A percentile compares a stretch with the other conserved stretches of the same genome.
Evolutionary conservation across 1,284 basidiomycete species (phyloP).

Genomic region (Austroboletus niveus): DNA sequence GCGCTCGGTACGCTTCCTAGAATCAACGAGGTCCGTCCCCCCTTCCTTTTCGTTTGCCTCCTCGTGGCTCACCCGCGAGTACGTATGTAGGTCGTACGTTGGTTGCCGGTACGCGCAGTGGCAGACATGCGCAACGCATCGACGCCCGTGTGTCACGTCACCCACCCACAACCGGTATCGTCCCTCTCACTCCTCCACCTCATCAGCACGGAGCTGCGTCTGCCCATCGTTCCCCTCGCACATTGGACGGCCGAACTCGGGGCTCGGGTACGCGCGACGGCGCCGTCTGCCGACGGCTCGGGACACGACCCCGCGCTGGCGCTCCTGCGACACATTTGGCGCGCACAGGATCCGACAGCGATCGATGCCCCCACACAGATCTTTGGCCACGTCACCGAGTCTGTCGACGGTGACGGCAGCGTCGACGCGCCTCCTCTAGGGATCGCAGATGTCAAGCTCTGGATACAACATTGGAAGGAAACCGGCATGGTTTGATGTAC

Average conservation of each 20-base stretch:
- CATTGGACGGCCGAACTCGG: conserved; percentile 19
- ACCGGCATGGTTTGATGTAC: conserved; percentile 1
- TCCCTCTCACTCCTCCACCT: conserved; percentile 11
- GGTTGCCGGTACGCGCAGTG: conserved; percentile 21
- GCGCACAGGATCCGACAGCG: background rate
- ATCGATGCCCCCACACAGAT: background rate
- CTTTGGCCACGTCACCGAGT: conserved; percentile 4
- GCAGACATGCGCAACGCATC: conserved; percentile 12
- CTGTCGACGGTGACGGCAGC: conserved; percentile 4
- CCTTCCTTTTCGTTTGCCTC: background rate
- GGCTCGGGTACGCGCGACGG: conserved; percentile 1
- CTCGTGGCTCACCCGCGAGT: background rate
- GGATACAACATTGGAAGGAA: conserved; percentile 15
- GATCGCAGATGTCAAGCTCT: conserved; percentile 6
- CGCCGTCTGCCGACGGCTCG: background rate
- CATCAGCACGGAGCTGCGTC: conserved; percentile 8
- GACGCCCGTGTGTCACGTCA: conserved; percentile 7
- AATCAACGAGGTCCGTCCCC: conserved; percentile 19
- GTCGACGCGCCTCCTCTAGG: background rate
- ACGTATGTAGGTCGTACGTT: conserved; percentile 13
- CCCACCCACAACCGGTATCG: conserved; percentile 15
- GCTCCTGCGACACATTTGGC: conserved; percentile 11
- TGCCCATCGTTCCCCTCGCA: conserved; percentile 16
- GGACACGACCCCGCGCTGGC: conserved; percentile 2
- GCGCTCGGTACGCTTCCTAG: conserved; percentile 14